Evolutionary conservation across 352 stramenopile genomes (phyloP).

Genomic region (Phytophthora colocasiae): DNA sequence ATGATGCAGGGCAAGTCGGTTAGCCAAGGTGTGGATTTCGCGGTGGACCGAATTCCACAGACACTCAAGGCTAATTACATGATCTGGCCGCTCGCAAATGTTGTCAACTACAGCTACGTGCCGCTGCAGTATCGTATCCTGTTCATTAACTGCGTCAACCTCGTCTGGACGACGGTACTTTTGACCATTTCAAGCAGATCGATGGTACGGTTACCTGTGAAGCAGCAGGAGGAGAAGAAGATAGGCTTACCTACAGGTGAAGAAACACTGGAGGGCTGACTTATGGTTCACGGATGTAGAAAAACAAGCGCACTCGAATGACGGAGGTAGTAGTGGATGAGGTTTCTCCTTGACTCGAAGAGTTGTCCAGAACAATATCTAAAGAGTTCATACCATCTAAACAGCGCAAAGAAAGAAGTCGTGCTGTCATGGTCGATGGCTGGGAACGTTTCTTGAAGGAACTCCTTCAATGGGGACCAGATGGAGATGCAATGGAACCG

Average conservation of each 20-base stretch:
- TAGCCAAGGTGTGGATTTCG: constrained; percentile 34
- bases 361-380: background rate
- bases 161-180: constrained; percentile 53
- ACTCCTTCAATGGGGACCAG: constrained; percentile 11
- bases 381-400: constrained; percentile 9
- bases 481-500: constrained; percentile 28
- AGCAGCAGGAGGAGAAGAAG: constrained; percentile 8
- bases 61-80: constrained; percentile 53
- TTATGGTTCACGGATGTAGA: background rate
- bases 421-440: no score
- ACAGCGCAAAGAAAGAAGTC: background rate
- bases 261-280: constrained; percentile 15
- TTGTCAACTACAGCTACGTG: constrained; percentile 49
- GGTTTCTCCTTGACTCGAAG: background rate
- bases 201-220: constrained; percentile 3
- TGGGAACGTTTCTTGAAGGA: background rate
- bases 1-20: constrained; percentile 40
- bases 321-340: background rate
- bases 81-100: constrained; percentile 51
- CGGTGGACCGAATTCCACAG: constrained; percentile 37
- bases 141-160: constrained; percentile 54
- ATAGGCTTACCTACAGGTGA: background rate
- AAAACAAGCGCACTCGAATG: background rate
- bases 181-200: constrained; percentile 42
- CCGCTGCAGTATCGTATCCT: constrained; percentile 53